Percentiles rank a stretch among this genome's conserved stretches.
phyloP scores from a whole-genome alignment of 2,329 filamentous ascomycete genomes.

The Cercospora beticola region DNA sequence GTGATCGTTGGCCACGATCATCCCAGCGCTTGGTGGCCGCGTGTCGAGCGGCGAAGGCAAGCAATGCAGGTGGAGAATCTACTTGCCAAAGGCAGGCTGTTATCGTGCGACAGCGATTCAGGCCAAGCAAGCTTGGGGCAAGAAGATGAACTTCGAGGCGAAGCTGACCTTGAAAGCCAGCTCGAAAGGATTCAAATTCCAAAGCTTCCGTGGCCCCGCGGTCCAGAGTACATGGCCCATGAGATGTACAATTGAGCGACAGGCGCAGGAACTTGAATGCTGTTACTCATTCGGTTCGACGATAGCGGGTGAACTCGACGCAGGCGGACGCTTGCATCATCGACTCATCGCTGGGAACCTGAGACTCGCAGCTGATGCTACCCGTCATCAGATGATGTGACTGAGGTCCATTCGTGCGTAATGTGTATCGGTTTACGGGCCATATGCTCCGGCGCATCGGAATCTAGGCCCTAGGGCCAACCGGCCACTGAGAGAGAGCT shows the following conservation, averaged over 20 bases:
- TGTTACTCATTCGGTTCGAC: background rate
- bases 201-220: background rate
- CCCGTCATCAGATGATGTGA: background rate
- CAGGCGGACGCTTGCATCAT: background rate
- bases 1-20: constrained; percentile 3
- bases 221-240: background rate
- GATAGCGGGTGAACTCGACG: background rate
- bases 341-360: background rate
- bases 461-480: background rate
- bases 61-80: background rate
- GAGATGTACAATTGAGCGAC: background rate
- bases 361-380: background rate
- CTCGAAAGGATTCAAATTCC: background rate
- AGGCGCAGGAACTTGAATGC: background rate
- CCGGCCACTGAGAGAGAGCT: no score
- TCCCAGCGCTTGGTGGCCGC: background rate
- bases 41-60: background rate
- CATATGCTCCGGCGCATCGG: background rate
- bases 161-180: background rate
- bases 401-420: background rate
- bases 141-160: background rate
- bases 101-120: background rate
- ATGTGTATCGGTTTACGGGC: background rate
- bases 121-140: background rate
- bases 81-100: background rate